These are phyloP conservation scores for Colletotrichum godetiae DNA, from an alignment of 2,329 filamentous ascomycete genomes.

Conservation along the genomic window DNA sequence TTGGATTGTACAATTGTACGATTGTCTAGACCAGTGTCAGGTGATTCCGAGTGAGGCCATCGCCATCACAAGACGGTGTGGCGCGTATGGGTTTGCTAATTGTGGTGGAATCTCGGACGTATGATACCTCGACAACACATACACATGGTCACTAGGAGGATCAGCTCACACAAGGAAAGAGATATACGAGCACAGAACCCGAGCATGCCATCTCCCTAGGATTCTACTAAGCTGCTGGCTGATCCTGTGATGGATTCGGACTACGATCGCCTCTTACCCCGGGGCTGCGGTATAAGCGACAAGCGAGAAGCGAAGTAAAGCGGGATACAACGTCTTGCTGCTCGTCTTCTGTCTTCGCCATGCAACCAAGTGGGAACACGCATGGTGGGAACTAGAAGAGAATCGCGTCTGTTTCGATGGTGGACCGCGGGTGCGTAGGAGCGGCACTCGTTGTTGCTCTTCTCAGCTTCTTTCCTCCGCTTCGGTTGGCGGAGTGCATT, in stretches of 20 bases:
- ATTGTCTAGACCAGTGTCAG: background rate
- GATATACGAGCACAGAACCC: background rate
- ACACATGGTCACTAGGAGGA: background rate
- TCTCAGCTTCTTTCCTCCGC: background rate
- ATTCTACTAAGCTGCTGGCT: background rate
- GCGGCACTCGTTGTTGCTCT: background rate
- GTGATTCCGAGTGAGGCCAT: background rate
- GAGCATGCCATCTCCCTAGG: background rate
- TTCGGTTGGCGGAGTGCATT: background rate
- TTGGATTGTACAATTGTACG: background rate
- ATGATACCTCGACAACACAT: background rate
- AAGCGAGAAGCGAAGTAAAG: conserved; percentile 7
- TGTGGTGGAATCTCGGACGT: conserved; percentile 15
- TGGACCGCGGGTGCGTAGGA: background rate
- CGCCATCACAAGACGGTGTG: conserved; percentile 8
- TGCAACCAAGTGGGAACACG: conserved; percentile 26
- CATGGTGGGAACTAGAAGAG: background rate
- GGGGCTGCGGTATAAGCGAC: conserved; percentile 20
- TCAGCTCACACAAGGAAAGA: conserved; percentile 7
- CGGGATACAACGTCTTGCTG: conserved; percentile 19
- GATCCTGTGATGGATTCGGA: background rate
- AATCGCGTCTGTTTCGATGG: conserved; percentile 20
- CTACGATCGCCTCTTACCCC: background rate
- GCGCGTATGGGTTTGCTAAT: background rate
- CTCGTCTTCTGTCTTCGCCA: background rate